These are phyloP conservation scores for Euphorbia pulcherrima DNA, from an alignment of 345 rosid species.

Conservation along the genomic window DNA sequence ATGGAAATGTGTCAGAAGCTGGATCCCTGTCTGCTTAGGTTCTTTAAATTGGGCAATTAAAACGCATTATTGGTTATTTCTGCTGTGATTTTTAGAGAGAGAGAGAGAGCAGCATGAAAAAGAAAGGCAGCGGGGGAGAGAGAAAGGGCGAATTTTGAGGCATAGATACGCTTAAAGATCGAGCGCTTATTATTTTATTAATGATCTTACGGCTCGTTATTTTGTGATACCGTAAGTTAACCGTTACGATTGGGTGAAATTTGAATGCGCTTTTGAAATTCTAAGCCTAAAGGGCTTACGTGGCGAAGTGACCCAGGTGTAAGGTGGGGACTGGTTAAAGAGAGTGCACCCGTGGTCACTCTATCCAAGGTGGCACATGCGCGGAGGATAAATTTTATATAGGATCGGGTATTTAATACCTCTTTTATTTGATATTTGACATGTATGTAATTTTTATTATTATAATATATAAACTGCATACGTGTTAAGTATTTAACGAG, in stretches of 20 bases:
- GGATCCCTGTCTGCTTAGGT: slow-evolving; percentile 29
- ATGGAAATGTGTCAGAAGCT: slow-evolving; percentile 45
- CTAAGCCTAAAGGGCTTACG: slow-evolving; percentile 22
- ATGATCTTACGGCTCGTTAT: slow-evolving; percentile 38
- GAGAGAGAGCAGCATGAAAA: background rate
- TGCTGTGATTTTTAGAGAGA: background rate
- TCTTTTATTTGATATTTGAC: too few species aligned
- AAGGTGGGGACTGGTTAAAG: background rate
- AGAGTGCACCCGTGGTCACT: background rate
- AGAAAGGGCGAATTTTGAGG: slow-evolving; percentile 2
- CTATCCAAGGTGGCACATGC: background rate
- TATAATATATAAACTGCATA: too few species aligned
- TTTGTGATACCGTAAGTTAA: slow-evolving; percentile 23
- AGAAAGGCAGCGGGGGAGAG: background rate
- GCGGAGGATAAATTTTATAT: background rate
- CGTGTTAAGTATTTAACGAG: too few species aligned
- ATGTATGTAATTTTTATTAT: too few species aligned
- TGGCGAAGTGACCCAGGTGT: slow-evolving; percentile 37
- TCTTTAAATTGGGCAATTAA: slow-evolving; percentile 11
- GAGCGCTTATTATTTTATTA: background rate
- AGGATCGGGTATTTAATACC: too few species aligned
- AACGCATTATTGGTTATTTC: background rate
- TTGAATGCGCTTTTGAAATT: slow-evolving; percentile 32
- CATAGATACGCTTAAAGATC: slow-evolving; percentile 19
- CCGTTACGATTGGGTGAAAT: slow-evolving; percentile 46